Base-by-base conservation (phyloP, 768 basidiomycete genomes). In the Sarcodon sp. region DNA sequence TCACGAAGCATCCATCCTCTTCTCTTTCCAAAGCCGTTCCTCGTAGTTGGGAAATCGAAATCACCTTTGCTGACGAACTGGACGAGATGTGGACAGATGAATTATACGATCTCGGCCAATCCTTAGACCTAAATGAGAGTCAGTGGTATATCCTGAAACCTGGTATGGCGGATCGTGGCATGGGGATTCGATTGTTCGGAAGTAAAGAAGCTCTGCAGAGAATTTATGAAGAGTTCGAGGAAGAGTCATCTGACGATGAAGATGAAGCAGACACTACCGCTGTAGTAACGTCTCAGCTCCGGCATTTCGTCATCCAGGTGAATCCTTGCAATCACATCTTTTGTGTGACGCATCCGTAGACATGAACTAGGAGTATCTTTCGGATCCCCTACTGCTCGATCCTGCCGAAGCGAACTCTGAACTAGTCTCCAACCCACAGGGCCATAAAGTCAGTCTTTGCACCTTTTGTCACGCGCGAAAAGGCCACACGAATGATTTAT, bases 71-170 rank as follows among this genome's bases (percentile, higher is more conserved):
- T 3, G 94, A 99, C 63, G 96, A 99, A 57, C 72, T 99, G 13
- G 91, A 96, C 51, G 96, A 97, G 64, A 69, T 90, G 65, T 86
- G 92, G 77, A 64, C 76, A 32, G 94, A 98, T 64, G 96, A 99
- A 50, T 73, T 97, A 33, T 97, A 82, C 73, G 92, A 96, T 45
- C 75, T 98, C 11, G 79, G 75, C 6, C 64, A 73, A 41, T 67
- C 71, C 15, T 71, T 96, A 32, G 73, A 80, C 16, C 16, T 7
- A 4, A 52, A 50, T 35, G 50, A 34, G 3, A 47, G 41, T 1
- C 68, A 55, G 45, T 97, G 94, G 94, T 98, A 83, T 76, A 94
- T 99, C 51, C 66, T 99, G 46, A 99, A 99, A 66, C 93, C 96
- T 43, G 89, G 91, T 13, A 94, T 99, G 87, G 84, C 92, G 1